Base-by-base conservation (phyloP, 352 stramenopile species). In the Aphanomyces euteiches region DNA sequence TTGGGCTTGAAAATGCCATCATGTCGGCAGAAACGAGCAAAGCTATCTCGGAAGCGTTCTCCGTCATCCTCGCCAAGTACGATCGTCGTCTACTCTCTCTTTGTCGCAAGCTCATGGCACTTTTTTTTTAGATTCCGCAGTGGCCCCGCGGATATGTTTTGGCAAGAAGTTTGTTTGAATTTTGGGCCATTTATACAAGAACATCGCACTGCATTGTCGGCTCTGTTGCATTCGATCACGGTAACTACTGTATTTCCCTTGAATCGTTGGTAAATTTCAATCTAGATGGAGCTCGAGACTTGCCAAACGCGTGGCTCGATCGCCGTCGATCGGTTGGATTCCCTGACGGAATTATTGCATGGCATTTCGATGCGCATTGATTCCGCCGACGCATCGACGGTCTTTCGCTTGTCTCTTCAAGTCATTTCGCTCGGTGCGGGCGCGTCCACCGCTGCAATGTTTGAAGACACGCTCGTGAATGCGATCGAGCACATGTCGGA, bases 1-100 rank as follows among this genome's bases (percentile, higher is more conserved):
- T 67, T 56, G 59, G 59, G 17, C 43, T 48, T 40, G 59, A 67
- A 54, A 67, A 67, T 40, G 59, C 59, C 59, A 56, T 67, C 59
- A 56, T 67, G 19, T 56, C 59, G 40, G 43, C 38, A 5, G 59
- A 67, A 17, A 67, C 59, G 40, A 67, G 59, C 59, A 37, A 56
- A 34, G 59, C 41, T 13, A 50, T 56, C 38, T 47, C 57, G 7
- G 37, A 47, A 13, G 40, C 57, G 0, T 66, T 66, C n/a, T 66
- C 37, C 38, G 57, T 66, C 7, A 66, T 66, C 15, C 10, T 66
- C 5, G 57, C 57, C 37, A 47, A 50, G 57, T 66, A 48, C 37
- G 21, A 7, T 36, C 13, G 17, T 7, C 2, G n/a, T 28, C 1
- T 2, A 2, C 28, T 28, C 28, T 28, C 28, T 28, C 28, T 28